A percentile compares a stretch with the other conserved stretches of the same genome.
Conservation (phyloP, 805 yeast species). For the Blastobotrys muscicola region DNA sequence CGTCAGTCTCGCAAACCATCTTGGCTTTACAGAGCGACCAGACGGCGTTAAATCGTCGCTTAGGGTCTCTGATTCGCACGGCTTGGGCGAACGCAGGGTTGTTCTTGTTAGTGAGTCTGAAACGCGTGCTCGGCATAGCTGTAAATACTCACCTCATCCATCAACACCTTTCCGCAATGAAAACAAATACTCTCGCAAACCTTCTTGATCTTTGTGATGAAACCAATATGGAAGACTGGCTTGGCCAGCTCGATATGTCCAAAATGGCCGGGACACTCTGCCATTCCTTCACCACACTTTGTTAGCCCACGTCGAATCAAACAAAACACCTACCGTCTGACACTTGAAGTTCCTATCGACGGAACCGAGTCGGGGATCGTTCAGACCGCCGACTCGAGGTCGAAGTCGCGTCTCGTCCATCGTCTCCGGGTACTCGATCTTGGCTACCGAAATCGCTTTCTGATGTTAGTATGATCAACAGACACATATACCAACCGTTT, state of each 20-base stretch:
- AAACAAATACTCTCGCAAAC: slow-evolving; percentile 95
- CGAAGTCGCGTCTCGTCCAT: slow-evolving; percentile 95
- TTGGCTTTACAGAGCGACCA: slow-evolving; percentile 90
- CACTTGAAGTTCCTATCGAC: slow-evolving; percentile 96
- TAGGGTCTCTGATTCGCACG: slow-evolving; percentile 81
- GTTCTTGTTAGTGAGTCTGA: slow-evolving; percentile 21
- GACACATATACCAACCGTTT: slow-evolving; percentile 40
- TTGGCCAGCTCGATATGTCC: slow-evolving; percentile 98
- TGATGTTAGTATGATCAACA: slow-evolving; percentile 10
- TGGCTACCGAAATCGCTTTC: slow-evolving; percentile 96
- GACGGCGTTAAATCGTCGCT: slow-evolving; percentile 91
- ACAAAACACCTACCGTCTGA: slow-evolving; percentile 51
- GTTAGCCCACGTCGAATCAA: not conserved
- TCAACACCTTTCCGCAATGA: slow-evolving; percentile 92
- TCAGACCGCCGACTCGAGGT: slow-evolving; percentile 93
- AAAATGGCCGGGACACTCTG: slow-evolving; percentile 98
- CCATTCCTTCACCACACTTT: slow-evolving; percentile 94
- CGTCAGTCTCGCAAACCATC: slow-evolving; percentile 91
- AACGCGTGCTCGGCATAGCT: too few relatives aligned
- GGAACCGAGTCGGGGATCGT: slow-evolving; percentile 94
- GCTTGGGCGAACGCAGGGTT: slow-evolving; percentile 81
- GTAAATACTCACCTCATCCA: slow-evolving; percentile 56
- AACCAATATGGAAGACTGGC: slow-evolving; percentile 97
- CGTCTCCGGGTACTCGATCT: slow-evolving; percentile 97
- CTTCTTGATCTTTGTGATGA: slow-evolving; percentile 86